A percentile compares a stretch with the other conserved stretches of the same genome.
These are phyloP conservation scores for Ceratobasidium sp. DNA, from an alignment of 1,284 basidiomycete genomes.

Conservation along the genomic window DNA sequence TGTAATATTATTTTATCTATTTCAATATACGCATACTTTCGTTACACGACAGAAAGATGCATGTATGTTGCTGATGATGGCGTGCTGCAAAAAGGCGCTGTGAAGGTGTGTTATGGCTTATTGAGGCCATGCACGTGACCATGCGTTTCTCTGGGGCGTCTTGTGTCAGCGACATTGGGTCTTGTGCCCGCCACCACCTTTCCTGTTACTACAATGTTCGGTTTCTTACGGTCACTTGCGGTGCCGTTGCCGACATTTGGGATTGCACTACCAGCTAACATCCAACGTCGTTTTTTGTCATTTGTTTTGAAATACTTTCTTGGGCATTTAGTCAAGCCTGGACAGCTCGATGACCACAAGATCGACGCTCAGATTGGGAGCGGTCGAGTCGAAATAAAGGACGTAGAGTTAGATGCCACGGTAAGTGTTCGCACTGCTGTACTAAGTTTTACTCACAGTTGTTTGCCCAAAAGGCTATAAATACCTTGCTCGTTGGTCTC, in stretches of 20 bases:
- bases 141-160: slow-evolving; percentile 34
- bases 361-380: slow-evolving; percentile 93
- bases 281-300: slow-evolving; percentile 90
- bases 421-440: slow-evolving; percentile 60
- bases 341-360: slow-evolving; percentile 85
- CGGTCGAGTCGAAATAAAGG: slow-evolving; percentile 86
- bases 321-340: slow-evolving; percentile 87
- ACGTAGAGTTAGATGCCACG: slow-evolving; percentile 80
- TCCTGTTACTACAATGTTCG: slow-evolving; percentile 12
- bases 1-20: not conserved
- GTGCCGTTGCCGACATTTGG: slow-evolving; percentile 28
- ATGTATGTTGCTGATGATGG: no score
- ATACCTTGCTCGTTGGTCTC: slow-evolving; percentile 71
- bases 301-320: slow-evolving; percentile 86
- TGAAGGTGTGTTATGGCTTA: not conserved
- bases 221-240: slow-evolving; percentile 36
- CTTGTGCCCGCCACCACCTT: slow-evolving; percentile 38
- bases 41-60: no score
- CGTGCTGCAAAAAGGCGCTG: no score
- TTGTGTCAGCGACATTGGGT: slow-evolving; percentile 38
- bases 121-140: slow-evolving; percentile 17
- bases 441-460: not conserved
- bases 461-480: slow-evolving; percentile 73
- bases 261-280: slow-evolving; percentile 75
- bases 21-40: no score